phyloP scores from a whole-genome alignment of 1,284 basidiomycete genomes.

The Porogramme epimiltina region DNA sequence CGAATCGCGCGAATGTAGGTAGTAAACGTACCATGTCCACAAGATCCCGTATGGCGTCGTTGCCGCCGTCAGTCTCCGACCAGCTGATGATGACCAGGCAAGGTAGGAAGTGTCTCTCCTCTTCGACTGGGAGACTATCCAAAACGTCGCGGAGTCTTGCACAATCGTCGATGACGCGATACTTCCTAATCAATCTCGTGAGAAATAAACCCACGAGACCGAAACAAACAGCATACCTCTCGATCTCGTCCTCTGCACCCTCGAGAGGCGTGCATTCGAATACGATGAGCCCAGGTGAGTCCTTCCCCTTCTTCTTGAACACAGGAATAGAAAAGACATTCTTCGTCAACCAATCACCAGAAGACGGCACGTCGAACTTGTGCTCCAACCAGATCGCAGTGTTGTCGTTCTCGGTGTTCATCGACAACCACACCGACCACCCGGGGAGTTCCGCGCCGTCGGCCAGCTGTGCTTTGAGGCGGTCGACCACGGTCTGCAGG shows the following conservation, averaged over 20 bases:
- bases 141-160: conserved; percentile 65
- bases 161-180: conserved; percentile 70
- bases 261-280: conserved; percentile 72
- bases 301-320: conserved; percentile 28
- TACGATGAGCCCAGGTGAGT: conserved; percentile 64
- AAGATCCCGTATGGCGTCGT: conserved; percentile 26
- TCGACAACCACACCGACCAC: conserved; percentile 71
- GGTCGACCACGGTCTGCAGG: conserved; percentile 46
- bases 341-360: conserved; percentile 61
- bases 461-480: conserved; percentile 37
- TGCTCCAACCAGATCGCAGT: conserved; percentile 78
- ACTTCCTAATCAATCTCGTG: conserved; percentile 50
- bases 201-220: too few species aligned
- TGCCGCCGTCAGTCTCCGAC: conserved; percentile 44
- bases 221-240: conserved; percentile 61
- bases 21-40: conserved; percentile 27
- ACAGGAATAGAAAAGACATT: conserved; percentile 56
- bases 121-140: conserved; percentile 42
- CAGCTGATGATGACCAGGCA: conserved; percentile 62
- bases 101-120: conserved; percentile 53
- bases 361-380: conserved; percentile 67
- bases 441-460: conserved; percentile 30
- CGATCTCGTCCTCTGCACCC: conserved; percentile 61
- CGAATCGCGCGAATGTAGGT: too few species aligned
- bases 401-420: conserved; percentile 67